These are phyloP conservation scores for Alternaria sp. DNA, from an alignment of 2,329 filamentous ascomycete species.

Conservation along the genomic window DNA sequence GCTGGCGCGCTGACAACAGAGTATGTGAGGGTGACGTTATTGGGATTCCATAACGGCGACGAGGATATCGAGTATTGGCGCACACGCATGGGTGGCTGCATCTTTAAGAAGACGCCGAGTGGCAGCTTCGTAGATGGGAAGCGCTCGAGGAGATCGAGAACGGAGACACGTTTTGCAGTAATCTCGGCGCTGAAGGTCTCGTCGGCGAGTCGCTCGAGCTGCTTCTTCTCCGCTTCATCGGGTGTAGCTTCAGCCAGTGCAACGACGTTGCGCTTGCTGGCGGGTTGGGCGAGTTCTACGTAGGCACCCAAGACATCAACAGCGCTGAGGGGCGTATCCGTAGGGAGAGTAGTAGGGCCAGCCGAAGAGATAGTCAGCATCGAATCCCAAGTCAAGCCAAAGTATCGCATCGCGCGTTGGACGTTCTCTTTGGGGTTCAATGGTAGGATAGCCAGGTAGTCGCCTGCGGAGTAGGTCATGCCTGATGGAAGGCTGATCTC, in stretches of 20 bases:
- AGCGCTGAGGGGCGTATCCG: constrained; percentile 66
- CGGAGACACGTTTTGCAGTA: constrained; percentile 65
- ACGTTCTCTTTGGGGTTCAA: constrained; percentile 71
- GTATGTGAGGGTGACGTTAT: constrained; percentile 71
- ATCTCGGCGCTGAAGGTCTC: constrained; percentile 50
- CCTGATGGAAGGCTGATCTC: constrained; percentile 55
- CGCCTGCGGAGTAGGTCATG: constrained; percentile 73
- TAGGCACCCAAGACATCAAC: constrained; percentile 72
- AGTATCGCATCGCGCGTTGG: constrained; percentile 68
- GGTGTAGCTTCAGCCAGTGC: constrained; percentile 59
- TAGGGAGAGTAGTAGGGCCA: constrained; percentile 73
- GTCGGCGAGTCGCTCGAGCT: constrained; percentile 59
- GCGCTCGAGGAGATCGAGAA: constrained; percentile 74
- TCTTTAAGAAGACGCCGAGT: constrained; percentile 71
- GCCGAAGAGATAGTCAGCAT: constrained; percentile 66
- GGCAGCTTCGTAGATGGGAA: constrained; percentile 66
- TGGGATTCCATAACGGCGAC: constrained; percentile 68
- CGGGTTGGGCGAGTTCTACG: constrained; percentile 76
- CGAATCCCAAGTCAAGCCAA: constrained; percentile 74
- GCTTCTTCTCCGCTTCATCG: constrained; percentile 59
- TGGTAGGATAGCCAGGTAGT: constrained; percentile 78
- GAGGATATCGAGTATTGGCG: constrained; percentile 85
- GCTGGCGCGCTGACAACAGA: constrained; percentile 68
- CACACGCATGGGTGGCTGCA: constrained; percentile 79
- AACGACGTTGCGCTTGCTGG: constrained; percentile 69